Evolutionary conservation across 2,329 filamentous ascomycete genomes (phyloP), one percentile per base, ranked within the genome.

Genomic region (Aquanectria penicillioides): DNA sequence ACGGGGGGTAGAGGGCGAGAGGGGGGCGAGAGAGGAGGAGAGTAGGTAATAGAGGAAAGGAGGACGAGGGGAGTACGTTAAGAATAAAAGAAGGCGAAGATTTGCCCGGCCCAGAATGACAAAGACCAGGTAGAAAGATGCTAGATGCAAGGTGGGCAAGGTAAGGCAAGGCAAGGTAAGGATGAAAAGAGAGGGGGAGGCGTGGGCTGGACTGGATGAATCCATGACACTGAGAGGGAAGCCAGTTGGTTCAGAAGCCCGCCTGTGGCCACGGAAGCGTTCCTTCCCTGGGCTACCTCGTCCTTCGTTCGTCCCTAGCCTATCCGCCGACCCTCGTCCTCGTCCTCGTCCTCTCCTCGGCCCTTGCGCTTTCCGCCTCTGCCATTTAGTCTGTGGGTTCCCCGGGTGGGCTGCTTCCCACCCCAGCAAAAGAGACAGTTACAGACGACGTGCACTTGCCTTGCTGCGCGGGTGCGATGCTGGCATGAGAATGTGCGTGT

Each of bases 141-240:
- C 34, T 15, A 29, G 41, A 12, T 20, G 12, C 29, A 29, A 15
- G 25, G 34, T 20, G 31, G 47, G 20, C 46, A 13, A 49, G 46
- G 38, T 33, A 29, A 37, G 31, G 18, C 46, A 38, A 49, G 33
- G 20, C 25, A 15, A 41, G 43, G 31, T 34, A 37, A 23, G 38
- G 23, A 33, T 44, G 40, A 31, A 40, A 36, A 57, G 26, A 33
- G 53, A 50, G 54, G 54, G 54, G 54, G 54, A 52, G 54, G 47
- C 40, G 47, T 56, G 52, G 52, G 13, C 25, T 47, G 18, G 41
- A 33, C 26, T 20, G 36, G 36, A 49, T 28, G 33, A 26, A 49
- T 49, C 44, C 52, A 43, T 49, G 52, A 36, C 43, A 41, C 40
- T 28, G 34, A 46, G 26, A 43, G 31, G 15, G 15, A 17, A 22